Evolutionary conservation across 257 asterid genomes (phyloP), one percentile per base, ranked within the genome.

Genomic region (Lycium ferocissimum): DNA sequence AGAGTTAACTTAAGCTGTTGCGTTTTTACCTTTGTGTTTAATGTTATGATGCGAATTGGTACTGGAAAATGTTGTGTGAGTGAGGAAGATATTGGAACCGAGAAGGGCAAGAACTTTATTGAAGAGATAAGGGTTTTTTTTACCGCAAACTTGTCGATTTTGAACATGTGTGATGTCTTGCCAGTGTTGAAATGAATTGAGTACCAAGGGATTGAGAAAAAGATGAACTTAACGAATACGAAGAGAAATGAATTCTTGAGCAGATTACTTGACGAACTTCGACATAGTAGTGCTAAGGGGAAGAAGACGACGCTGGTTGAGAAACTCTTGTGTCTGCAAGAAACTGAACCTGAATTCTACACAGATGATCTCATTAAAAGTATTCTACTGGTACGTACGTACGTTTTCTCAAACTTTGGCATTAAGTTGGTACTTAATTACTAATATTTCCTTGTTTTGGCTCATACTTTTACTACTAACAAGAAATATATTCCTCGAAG

Each of bases 41-140:
- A 92, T 33, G 69, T 72, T 43, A 73, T 88, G 45, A 88, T 87
- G 88, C 84, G 90, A 71, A 76, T 65, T 7, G 63, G 88, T 5
- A 72, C 89, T n/a, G 95, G 93, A 69, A 88, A 79, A 84, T 3
- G 84, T 54, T 63, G 84, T 2, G 90, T 90, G 2, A 62, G 5
- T 7, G 94, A 88, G 79, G 91, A 84, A 54, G 92, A 91, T 9
- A 51, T 83, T 40, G 89, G 86, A 43, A 45, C 59, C 12, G 91
- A 54, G 18, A 58, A 4, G 22, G 92, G 92, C 47, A 87, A 38
- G 88, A 88, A 82, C 54, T n/a, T 18, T 47, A 61, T 88, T 8
- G 65, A 85, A 14, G 83, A 85, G 56, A 53, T 87, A 20, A 84
- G 89, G 38, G 88, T 75, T 0, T 89, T 91, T 8, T n/a, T 72